Evolutionary conservation across 2,329 filamentous ascomycete species (phyloP).

Genomic region (Pestalotiopsis sp.): DNA sequence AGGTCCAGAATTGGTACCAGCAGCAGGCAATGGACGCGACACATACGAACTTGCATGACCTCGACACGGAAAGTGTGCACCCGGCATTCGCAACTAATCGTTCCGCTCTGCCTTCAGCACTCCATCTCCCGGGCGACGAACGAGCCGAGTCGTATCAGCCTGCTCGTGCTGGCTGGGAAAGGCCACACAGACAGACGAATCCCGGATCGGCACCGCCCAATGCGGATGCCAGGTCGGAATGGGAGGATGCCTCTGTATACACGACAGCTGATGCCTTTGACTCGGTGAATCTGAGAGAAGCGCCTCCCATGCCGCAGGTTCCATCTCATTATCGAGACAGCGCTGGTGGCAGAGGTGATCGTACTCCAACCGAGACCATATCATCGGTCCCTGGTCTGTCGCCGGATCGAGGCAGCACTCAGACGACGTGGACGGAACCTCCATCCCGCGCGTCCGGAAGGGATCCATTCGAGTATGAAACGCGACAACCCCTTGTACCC

Average conservation of each 20-base stretch:
- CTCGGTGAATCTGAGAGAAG: background rate
- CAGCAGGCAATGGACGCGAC: background rate
- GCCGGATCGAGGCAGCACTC: background rate
- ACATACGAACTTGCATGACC: background rate
- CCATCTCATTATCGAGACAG: background rate
- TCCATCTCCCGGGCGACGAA: background rate
- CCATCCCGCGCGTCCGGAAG: background rate
- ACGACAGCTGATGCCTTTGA: background rate
- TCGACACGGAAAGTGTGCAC: background rate
- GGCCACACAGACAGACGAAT: background rate
- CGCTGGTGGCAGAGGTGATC: background rate
- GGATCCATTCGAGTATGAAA: background rate
- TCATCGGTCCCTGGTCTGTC: background rate
- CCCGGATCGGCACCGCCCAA: no score
- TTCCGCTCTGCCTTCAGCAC: conserved; percentile 1
- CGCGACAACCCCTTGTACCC: background rate
- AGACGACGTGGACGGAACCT: background rate
- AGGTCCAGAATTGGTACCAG: background rate
- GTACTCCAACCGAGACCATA: background rate
- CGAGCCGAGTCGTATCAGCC: background rate
- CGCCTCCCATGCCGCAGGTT: conserved; percentile 1
- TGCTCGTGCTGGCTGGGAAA: background rate
- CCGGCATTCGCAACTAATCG: background rate
- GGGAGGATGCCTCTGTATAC: background rate
- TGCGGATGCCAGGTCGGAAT: background rate